A percentile compares a stretch with the other conserved stretches of the same genome.
phyloP scores from a whole-genome alignment of 768 basidiomycete genomes.

The Hypholoma fasciculare region DNA sequence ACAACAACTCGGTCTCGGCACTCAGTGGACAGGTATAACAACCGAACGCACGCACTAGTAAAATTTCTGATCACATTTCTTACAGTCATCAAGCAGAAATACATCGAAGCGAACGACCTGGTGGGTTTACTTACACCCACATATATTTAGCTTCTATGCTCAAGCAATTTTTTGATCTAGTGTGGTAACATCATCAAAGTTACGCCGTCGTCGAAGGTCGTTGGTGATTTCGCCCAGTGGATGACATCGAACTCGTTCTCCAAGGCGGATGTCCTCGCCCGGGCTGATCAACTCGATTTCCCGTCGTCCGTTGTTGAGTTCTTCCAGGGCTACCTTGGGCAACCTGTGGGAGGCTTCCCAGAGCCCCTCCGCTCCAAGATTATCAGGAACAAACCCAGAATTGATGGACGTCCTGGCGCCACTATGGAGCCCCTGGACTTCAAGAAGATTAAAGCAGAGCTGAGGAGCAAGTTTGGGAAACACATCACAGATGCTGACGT shows the following conservation, averaged over 20 bases:
- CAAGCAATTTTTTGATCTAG: slow-evolving; percentile 32
- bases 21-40: slow-evolving; percentile 83
- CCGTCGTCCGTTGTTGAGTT: slow-evolving; percentile 96
- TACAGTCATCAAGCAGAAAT: slow-evolving; percentile 94
- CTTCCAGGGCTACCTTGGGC: slow-evolving; percentile 99
- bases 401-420: slow-evolving; percentile 91
- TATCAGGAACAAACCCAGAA: slow-evolving; percentile 91
- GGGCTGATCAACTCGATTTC: slow-evolving; percentile 93
- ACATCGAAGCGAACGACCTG: slow-evolving; percentile 95
- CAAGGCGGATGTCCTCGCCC: slow-evolving; percentile 82
- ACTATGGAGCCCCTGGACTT: slow-evolving; percentile 89
- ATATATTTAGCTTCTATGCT: slow-evolving; percentile 4
- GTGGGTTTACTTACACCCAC: slow-evolving; percentile 36
- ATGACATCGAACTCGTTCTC: slow-evolving; percentile 94
- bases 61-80: slow-evolving; percentile 6
- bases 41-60: neutral
- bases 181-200: slow-evolving; percentile 99
- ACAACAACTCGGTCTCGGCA: slow-evolving; percentile 92
- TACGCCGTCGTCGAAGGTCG: slow-evolving; percentile 98
- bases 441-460: slow-evolving; percentile 92
- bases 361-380: slow-evolving; percentile 90
- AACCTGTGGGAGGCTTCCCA: slow-evolving; percentile 98
- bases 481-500: slow-evolving; percentile 94
- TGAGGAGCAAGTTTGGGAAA: slow-evolving; percentile 93
- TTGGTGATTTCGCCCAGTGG: slow-evolving; percentile 99